Evolutionary conservation across 129 eudicot genomes (phyloP).

Genomic region (Apium graveolens): DNA sequence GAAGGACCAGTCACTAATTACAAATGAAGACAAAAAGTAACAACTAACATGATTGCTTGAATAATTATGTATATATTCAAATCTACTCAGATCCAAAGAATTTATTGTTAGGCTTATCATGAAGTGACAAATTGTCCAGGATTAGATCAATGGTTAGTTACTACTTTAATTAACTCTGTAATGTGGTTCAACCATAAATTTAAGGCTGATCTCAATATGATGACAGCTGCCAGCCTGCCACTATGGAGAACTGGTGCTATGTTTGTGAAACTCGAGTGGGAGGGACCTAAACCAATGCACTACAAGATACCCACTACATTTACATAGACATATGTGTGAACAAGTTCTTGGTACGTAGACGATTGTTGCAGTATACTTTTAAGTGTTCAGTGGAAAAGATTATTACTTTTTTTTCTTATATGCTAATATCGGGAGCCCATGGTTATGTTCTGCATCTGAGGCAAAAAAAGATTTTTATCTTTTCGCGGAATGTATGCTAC

Average conservation of each 20-base stretch:
- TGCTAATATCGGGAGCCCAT: neutral
- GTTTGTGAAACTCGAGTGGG: constrained; percentile 3
- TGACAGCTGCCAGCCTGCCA: constrained; percentile 6
- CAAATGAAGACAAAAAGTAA: neutral
- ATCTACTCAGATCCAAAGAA: constrained; percentile 5
- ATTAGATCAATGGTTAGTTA: neutral
- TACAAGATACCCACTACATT: neutral
- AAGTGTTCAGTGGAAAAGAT: neutral
- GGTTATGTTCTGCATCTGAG: too few species aligned
- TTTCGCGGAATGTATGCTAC: neutral
- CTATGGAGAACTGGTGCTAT: neutral
- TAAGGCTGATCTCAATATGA: neutral
- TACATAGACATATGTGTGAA: neutral
- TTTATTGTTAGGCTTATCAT: neutral
- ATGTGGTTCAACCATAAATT: neutral
- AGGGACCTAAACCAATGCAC: constrained; percentile 7
- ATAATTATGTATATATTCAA: neutral
- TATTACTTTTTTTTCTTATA: too few species aligned
- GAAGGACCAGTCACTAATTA: neutral
- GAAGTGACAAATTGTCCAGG: neutral
- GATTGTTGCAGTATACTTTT: too few species aligned
- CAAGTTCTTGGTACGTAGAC: too few species aligned
- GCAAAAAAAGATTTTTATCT: too few species aligned
- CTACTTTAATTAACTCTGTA: neutral
- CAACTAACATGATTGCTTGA: neutral